phyloP scores from a whole-genome alignment of 192 early-diverging fungal genomes.

The Umbelopsis ramanniana region DNA sequence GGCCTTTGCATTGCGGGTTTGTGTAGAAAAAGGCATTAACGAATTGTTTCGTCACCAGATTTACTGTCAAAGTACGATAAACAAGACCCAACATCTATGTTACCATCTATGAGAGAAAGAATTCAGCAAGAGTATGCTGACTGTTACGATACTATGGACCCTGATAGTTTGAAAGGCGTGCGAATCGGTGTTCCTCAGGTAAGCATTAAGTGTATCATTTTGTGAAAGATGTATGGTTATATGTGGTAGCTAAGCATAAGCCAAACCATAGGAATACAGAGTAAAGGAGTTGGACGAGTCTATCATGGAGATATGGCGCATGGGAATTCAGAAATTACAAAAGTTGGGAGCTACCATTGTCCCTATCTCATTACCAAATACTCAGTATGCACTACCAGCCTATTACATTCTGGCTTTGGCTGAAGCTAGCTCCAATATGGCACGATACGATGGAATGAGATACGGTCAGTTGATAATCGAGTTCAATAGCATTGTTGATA shows the following conservation, averaged over 20 bases:
- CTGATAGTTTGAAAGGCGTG: constrained; percentile 47
- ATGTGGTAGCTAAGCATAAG: neutral
- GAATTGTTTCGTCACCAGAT: constrained; percentile 37
- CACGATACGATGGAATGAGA: constrained; percentile 85
- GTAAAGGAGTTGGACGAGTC: constrained; percentile 68
- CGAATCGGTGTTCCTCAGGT: constrained; percentile 66
- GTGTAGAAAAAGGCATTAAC: no score
- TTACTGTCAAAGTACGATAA: constrained; percentile 59
- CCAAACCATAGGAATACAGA: constrained; percentile 65
- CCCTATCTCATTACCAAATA: constrained; percentile 73
- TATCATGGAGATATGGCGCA: constrained; percentile 62
- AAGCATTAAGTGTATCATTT: neutral
- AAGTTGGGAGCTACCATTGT: constrained; percentile 69
- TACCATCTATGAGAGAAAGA: constrained; percentile 39
- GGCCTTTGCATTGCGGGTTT: neutral
- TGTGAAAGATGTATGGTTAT: neutral
- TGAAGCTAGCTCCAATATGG: constrained; percentile 90
- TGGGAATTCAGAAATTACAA: constrained; percentile 58
- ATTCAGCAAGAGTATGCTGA: constrained; percentile 27
- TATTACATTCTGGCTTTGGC: constrained; percentile 91
- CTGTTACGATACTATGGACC: constrained; percentile 3
- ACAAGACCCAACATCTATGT: constrained; percentile 70
- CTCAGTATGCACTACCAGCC: constrained; percentile 70
- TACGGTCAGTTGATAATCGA: constrained; percentile 61
- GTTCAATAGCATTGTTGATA: neutral